These are phyloP conservation scores for Microdochium nivale DNA, from an alignment of 2,329 filamentous ascomycete species.

Conservation along the genomic window DNA sequence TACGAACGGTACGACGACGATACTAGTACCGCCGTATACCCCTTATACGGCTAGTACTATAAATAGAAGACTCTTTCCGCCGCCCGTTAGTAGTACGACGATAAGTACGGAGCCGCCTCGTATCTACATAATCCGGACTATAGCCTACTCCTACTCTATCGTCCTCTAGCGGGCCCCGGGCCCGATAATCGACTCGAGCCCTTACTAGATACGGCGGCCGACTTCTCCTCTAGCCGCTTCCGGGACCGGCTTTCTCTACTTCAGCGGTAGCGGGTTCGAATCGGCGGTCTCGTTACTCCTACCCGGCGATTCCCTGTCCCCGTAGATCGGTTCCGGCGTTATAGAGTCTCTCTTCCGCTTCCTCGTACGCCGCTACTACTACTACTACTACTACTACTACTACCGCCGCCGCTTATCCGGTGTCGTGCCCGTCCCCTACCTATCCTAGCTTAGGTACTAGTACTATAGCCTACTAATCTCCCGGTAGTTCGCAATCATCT, in stretches of 20 bases:
- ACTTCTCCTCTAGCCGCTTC: background rate
- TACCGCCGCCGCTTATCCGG: too few relatives aligned
- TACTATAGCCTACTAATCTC: background rate
- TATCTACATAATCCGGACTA: too few relatives aligned
- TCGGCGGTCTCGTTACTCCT: background rate
- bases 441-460: background rate
- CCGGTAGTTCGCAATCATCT: background rate
- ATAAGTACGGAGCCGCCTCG: background rate
- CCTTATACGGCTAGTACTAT: background rate
- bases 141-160: too few relatives aligned
- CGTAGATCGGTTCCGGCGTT: too few relatives aligned
- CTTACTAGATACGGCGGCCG: background rate
- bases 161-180: too few relatives aligned
- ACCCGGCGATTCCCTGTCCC: background rate
- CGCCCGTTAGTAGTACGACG: background rate
- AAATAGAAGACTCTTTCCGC: constrained; percentile 1
- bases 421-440: background rate
- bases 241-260: background rate
- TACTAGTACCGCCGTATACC: background rate
- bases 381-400: too few relatives aligned
- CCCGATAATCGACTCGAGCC: background rate
- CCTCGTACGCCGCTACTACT: too few relatives aligned
- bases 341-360: too few relatives aligned
- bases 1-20: background rate
- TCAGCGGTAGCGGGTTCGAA: background rate